phyloP scores from a whole-genome alignment of 208 protist species.

The Naegleria fowleri region DNA sequence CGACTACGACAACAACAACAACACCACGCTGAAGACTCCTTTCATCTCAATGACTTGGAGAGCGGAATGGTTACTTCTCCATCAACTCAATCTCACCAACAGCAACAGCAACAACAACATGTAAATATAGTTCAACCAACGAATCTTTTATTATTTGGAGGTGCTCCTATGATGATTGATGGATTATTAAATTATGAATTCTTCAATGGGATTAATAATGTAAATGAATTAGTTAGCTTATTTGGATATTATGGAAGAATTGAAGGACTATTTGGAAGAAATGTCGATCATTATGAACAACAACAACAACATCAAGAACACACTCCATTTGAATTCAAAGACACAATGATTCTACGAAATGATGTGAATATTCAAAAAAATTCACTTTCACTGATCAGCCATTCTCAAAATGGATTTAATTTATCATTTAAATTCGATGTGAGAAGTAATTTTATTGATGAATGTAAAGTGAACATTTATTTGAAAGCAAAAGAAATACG shows the following conservation, averaged over 20 bases:
- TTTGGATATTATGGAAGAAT: background rate
- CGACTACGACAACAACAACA: too few relatives aligned
- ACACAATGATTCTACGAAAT: background rate
- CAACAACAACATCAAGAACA: too few relatives aligned
- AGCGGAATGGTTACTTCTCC: too few relatives aligned
- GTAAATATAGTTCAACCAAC: background rate
- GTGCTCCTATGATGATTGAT: background rate
- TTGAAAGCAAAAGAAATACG: background rate
- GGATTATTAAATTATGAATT: background rate
- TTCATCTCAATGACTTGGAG: too few relatives aligned
- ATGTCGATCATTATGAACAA: background rate
- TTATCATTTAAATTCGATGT: background rate
- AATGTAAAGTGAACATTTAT: background rate
- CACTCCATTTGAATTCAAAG: background rate
- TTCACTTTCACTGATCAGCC: background rate
- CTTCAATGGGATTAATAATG: background rate
- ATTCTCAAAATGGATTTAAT: background rate
- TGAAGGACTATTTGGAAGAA: background rate
- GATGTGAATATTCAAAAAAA: background rate
- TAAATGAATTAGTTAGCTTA: background rate
- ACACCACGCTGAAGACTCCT: too few relatives aligned
- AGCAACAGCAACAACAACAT: background rate
- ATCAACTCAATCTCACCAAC: background rate
- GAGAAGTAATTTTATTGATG: background rate
- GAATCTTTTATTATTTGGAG: background rate